Evolutionary conservation across 306 rosid genomes (phyloP), one percentile per base, ranked within the genome.

Genomic region (Argentina anserina): DNA sequence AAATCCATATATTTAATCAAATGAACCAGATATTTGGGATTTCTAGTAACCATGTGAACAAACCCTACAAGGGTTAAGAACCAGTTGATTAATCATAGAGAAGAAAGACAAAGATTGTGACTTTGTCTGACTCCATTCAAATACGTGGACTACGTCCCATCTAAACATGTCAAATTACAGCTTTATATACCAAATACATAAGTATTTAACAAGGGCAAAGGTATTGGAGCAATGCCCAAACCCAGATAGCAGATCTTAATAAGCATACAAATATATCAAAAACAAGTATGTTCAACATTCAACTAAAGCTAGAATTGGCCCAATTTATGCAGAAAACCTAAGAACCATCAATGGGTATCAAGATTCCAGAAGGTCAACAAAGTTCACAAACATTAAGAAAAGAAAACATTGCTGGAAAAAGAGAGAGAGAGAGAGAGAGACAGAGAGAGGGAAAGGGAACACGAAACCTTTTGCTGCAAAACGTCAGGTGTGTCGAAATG

Each of bases 381-480:
- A 80, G 18, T 65, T 65, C 59, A 43, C 36, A 37, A 39, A 29
- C 76, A 52, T 79, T 6, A 65, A 71, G 40, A 52, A 63, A 9
- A 82, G 46, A 9, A 71, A 63, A 73, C 29, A 72, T 43, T 36
- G 66, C 43, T 49, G 29, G 52, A 65, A 33, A 20, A 65, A 52
- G 0, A 40, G 1, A 37, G 6, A 8, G 43, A 11, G 3, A 33
- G 43, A 9, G 59, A 75, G 5, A 42, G 76, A 43, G 69, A 43
- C 67, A 79, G 5, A 2, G 36, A 79, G 52, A 76, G 11, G 53
- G 70, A 49, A 41, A 29, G 45, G 40, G n/a, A 23, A 8, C 28
- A 14, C 11, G n/a, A n/a, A n/a, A 89, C 97, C 70, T 94, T 94
- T 81, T 94, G 95, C 64, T 81, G 87, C 84, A 94, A 83, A 82